Conservation (phyloP, 495 filamentous ascomycete genomes). For the Aspergillus ellipticus region DNA sequence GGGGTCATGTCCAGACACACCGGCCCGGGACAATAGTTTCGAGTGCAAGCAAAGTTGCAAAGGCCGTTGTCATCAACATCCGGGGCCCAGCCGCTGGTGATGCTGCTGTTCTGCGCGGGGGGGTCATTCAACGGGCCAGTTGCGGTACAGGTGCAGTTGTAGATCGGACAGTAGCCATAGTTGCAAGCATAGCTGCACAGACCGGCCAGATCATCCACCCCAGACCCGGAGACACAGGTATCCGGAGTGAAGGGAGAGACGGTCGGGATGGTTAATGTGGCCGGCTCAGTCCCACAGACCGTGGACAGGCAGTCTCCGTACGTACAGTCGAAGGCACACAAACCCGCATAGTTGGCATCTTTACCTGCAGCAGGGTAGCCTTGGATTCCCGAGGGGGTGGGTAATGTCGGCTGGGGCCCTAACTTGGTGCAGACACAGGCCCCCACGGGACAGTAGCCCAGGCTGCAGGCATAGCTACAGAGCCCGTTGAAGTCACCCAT, state of each 20-base stretch:
- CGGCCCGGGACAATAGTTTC: too few species aligned
- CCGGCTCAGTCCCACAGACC: constrained; percentile 9
- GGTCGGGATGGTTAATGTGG: constrained; percentile 6
- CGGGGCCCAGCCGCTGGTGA: too few species aligned
- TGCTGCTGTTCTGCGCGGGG: too few species aligned
- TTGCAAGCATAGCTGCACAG: constrained; percentile 15
- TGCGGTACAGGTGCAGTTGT: constrained; percentile 11
- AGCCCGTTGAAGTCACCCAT: not conserved
- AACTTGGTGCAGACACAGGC: not conserved
- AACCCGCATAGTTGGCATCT: constrained; percentile 6
- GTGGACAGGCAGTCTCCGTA: constrained; percentile 3
- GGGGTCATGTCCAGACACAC: too few species aligned
- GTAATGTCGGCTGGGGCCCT: not conserved
- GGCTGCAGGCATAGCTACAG: not conserved
- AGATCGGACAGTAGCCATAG: constrained; percentile 16
- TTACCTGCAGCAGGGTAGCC: constrained; percentile 14
- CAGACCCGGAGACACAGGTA: constrained; percentile 8
- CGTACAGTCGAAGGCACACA: constrained; percentile 11
- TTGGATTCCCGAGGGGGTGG: constrained; percentile 1
- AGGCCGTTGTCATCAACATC: too few species aligned
- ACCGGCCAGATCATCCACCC: constrained; percentile 7
- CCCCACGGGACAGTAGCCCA: not conserved
- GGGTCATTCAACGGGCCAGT: constrained; percentile 1
- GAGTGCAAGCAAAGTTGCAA: too few species aligned
- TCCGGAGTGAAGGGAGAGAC: constrained; percentile 9